Conservation (phyloP, 768 basidiomycete species). For the Russula griseocarnosa region DNA sequence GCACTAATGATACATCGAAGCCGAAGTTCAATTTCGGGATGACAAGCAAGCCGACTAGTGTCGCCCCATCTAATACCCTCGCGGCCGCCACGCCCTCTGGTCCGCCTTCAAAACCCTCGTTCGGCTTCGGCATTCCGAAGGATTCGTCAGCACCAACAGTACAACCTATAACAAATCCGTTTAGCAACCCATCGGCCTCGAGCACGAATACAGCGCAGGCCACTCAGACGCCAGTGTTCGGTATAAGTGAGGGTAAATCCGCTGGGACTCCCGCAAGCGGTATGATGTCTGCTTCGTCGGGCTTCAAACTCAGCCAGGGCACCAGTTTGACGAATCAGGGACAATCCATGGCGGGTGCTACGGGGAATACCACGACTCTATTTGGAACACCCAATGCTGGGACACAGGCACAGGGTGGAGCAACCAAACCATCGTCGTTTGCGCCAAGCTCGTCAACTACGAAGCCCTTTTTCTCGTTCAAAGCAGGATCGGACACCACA, state of each 20-base stretch:
- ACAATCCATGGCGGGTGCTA: not conserved
- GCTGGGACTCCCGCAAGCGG: not conserved
- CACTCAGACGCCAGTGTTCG: conserved; percentile 13
- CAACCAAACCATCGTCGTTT: conserved; percentile 3
- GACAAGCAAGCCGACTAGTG: conserved; percentile 20
- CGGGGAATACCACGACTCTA: not conserved
- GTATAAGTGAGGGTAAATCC: conserved; percentile 6
- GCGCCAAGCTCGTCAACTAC: not conserved
- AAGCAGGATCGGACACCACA: not conserved
- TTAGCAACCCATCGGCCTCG: conserved; percentile 17
- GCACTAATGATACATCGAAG: conserved; percentile 14
- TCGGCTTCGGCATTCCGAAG: conserved; percentile 11
- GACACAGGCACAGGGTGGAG: conserved; percentile 2
- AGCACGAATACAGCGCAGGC: not conserved
- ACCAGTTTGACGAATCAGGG: conserved; percentile 4
- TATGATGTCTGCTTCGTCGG: not conserved
- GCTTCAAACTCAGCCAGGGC: conserved; percentile 3
- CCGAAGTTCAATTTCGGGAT: conserved; percentile 30
- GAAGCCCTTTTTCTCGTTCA: conserved; percentile 15
- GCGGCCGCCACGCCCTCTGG: conserved; percentile 12
- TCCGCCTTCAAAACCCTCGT: conserved; percentile 3
- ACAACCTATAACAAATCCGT: conserved; percentile 15
- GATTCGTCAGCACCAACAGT: not conserved
- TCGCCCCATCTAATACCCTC: conserved; percentile 15
- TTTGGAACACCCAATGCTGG: conserved; percentile 9